phyloP scores from a whole-genome alignment of 495 filamentous ascomycete genomes.

The Cairneyella variabilis region DNA sequence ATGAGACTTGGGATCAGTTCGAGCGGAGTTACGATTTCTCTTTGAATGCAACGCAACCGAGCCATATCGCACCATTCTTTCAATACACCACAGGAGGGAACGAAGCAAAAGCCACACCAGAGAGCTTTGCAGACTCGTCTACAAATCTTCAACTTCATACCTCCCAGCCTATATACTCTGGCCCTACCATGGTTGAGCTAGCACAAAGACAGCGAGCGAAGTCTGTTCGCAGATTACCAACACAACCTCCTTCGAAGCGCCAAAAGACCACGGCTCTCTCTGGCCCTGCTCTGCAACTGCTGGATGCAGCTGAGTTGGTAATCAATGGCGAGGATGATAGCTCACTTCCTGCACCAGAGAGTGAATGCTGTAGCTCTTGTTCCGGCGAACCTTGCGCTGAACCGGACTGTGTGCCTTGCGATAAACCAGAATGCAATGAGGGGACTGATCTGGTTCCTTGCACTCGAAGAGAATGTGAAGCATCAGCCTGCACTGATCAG shows the following conservation, averaged over 20 bases:
- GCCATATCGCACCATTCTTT: conserved; percentile 5
- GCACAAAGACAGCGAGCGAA: background rate
- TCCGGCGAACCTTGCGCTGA: conserved; percentile 18
- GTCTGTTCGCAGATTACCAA: background rate
- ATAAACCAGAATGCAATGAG: background rate
- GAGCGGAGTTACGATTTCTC: too few relatives aligned
- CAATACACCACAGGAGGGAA: background rate
- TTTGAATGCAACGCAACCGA: background rate
- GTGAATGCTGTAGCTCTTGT: conserved; percentile 26
- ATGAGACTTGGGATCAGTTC: background rate
- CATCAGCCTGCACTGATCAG: conserved; percentile 5
- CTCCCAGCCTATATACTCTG: too few relatives aligned
- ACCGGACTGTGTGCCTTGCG: conserved; percentile 16
- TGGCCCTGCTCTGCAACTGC: too few relatives aligned
- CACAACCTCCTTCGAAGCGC: background rate
- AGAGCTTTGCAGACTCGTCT: too few relatives aligned
- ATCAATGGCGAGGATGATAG: background rate
- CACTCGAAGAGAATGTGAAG: conserved; percentile 3
- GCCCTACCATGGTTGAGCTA: background rate
- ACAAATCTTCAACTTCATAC: too few relatives aligned
- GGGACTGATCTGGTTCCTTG: conserved; percentile 13
- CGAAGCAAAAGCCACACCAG: too few relatives aligned
- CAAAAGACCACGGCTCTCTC: background rate
- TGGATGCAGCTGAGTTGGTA: too few relatives aligned
- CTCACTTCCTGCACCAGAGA: conserved; percentile 1